These are phyloP conservation scores for Leccinum fuscescens DNA, from an alignment of 1,284 basidiomycete species.

Conservation along the genomic window DNA sequence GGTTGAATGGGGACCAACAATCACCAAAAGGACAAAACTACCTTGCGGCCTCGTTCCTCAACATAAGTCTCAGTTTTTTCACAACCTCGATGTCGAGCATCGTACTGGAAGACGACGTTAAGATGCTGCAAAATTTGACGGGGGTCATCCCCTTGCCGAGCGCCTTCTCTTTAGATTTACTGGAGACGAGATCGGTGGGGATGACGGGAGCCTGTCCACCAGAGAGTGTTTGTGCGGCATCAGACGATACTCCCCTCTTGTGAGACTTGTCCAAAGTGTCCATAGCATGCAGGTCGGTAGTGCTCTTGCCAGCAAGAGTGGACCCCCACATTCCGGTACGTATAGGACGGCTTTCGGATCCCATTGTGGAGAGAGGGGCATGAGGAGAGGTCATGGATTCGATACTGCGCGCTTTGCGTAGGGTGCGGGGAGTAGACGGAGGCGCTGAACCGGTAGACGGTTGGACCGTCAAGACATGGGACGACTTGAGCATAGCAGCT, in stretches of 20 bases:
- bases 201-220: constrained; percentile 50
- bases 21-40: constrained; percentile 31
- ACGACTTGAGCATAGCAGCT: constrained; percentile 87
- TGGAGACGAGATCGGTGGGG: constrained; percentile 29
- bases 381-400: constrained; percentile 62
- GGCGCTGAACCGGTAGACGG: constrained; percentile 31
- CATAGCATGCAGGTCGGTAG: constrained; percentile 28
- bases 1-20: constrained; percentile 8
- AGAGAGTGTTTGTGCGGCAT: constrained; percentile 47
- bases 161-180: constrained; percentile 47
- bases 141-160: constrained; percentile 57
- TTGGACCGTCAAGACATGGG: constrained; percentile 59
- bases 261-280: constrained; percentile 34
- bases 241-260: constrained; percentile 54
- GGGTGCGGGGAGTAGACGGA: constrained; percentile 36
- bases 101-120: constrained; percentile 64
- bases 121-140: constrained; percentile 60
- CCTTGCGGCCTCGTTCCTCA: constrained; percentile 86
- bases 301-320: constrained; percentile 45
- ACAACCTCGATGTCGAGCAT: constrained; percentile 70
- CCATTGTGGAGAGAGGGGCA: constrained; percentile 33
- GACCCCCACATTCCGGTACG: constrained; percentile 41
- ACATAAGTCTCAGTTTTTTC: constrained; percentile 75
- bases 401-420: constrained; percentile 69
- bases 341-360: constrained; percentile 41